Conservation (phyloP, 352 stramenopile genomes). For the Pythium monospermum region DNA sequence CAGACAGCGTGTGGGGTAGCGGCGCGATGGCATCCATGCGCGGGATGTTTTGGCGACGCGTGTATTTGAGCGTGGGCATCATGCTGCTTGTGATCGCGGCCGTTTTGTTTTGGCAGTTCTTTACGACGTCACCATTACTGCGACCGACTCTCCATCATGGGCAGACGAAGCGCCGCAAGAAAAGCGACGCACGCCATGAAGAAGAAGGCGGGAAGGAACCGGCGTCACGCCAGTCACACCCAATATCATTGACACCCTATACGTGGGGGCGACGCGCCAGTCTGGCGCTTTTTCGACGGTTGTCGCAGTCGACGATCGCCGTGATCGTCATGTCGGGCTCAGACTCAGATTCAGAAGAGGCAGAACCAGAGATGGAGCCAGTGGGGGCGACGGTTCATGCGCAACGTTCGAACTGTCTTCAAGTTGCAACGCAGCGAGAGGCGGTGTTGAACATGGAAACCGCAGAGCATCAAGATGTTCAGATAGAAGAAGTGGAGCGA, state of each 20-base stretch:
- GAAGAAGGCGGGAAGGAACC: too few species aligned
- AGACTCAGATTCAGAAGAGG: constrained; percentile 14
- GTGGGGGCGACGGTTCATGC: background rate
- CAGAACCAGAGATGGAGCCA: constrained; percentile 2
- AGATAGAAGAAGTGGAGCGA: too few species aligned
- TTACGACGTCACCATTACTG: constrained; percentile 17
- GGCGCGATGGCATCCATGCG: background rate
- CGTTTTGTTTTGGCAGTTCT: constrained; percentile 30
- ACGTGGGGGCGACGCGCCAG: background rate
- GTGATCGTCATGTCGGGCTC: constrained; percentile 7
- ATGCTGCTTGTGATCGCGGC: constrained; percentile 30
- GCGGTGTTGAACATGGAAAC: too few species aligned
- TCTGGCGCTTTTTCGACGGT: constrained; percentile 6
- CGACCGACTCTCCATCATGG: background rate
- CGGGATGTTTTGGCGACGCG: constrained; percentile 33
- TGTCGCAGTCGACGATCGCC: constrained; percentile 4
- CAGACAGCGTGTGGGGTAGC: background rate
- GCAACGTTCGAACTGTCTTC: background rate
- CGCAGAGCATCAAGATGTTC: too few species aligned
- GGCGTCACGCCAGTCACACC: too few species aligned
- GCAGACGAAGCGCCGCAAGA: constrained; percentile 1
- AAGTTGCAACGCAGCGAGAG: too few species aligned
- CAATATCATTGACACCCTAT: too few species aligned
- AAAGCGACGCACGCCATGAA: constrained; percentile 2
- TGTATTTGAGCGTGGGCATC: constrained; percentile 29